These are phyloP conservation scores for Kitagawia praeruptora DNA, from an alignment of 129 eudicot genomes.

Conservation along the genomic window DNA sequence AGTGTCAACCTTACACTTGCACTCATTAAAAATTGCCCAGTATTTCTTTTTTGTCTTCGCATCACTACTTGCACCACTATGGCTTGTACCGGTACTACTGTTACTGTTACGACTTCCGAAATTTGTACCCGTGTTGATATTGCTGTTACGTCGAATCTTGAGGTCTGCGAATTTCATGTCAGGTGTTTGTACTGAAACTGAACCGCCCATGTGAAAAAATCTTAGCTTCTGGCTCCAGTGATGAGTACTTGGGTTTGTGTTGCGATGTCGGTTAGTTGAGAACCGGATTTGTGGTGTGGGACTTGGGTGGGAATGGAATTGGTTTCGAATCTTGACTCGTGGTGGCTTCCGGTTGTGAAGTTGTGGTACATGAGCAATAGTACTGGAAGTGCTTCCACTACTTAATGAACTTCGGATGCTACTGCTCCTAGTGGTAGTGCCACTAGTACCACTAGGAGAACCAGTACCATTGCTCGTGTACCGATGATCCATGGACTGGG, in stretches of 20 bases:
- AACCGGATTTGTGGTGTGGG: conserved; percentile 67
- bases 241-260: conserved; percentile 11
- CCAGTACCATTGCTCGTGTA: conserved; percentile 7
- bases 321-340: conserved; percentile 42
- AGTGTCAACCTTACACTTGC: conserved; percentile 50
- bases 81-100: conserved; percentile 31
- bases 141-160: conserved; percentile 33
- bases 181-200: conserved; percentile 48
- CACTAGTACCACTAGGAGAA: conserved; percentile 14
- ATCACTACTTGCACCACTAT: conserved; percentile 13
- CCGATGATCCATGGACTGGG: conserved; percentile 47
- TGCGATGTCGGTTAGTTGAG: conserved; percentile 17
- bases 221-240: conserved; percentile 43
- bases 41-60: conserved; percentile 30
- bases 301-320: conserved; percentile 83
- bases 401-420: conserved; percentile 40
- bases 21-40: conserved; percentile 36
- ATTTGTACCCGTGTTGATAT: not conserved
- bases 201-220: conserved; percentile 57
- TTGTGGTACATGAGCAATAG: conserved; percentile 6
- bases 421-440: conserved; percentile 50
- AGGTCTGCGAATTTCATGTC: conserved; percentile 52
- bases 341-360: conserved; percentile 30
- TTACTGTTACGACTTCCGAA: conserved; percentile 49
- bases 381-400: conserved; percentile 29